Percentiles rank a stretch among this genome's conserved stretches.
These are phyloP conservation scores for Aquilaria sinensis DNA, from an alignment of 345 rosid species.

Conservation along the genomic window DNA sequence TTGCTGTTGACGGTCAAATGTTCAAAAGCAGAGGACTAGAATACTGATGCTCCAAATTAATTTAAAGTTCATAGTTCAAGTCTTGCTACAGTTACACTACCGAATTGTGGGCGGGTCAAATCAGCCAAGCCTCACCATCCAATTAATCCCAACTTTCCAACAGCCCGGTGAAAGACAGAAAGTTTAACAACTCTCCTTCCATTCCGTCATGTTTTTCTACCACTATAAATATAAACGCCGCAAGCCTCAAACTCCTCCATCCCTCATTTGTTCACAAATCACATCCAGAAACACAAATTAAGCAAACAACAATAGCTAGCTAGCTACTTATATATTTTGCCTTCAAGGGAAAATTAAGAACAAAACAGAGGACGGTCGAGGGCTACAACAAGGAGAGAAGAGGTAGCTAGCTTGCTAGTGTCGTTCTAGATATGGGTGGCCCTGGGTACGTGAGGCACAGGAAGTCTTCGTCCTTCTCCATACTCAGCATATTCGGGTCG, in stretches of 20 bases:
- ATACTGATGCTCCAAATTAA: slow-evolving; percentile 16
- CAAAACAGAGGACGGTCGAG: not conserved
- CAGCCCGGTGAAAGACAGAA: not conserved
- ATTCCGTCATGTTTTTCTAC: not conserved
- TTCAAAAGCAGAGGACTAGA: slow-evolving; percentile 27
- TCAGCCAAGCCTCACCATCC: slow-evolving; percentile 28
- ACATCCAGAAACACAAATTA: not conserved
- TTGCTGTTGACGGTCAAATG: slow-evolving; percentile 7
- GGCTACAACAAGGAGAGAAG: not conserved
- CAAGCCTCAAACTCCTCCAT: not conserved
- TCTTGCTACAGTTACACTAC: slow-evolving; percentile 8
- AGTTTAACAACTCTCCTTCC: too few relatives aligned
- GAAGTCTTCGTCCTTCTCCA: slow-evolving; percentile 34
- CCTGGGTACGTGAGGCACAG: slow-evolving; percentile 30
- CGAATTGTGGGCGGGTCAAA: slow-evolving; percentile 1
- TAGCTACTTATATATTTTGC: too few relatives aligned
- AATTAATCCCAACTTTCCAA: slow-evolving; percentile 5
- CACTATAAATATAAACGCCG: slow-evolving; percentile 12
- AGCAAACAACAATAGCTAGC: not conserved
- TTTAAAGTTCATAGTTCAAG: slow-evolving; percentile 3
- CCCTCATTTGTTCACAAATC: not conserved
- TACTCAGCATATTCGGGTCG: slow-evolving; percentile 42
- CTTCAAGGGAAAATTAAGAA: not conserved
- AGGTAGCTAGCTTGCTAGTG: not conserved
- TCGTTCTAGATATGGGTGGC: slow-evolving; percentile 3